These are phyloP conservation scores for Solanum pimpinellifolium DNA, from an alignment of 257 asterid genomes.

Conservation along the genomic window DNA sequence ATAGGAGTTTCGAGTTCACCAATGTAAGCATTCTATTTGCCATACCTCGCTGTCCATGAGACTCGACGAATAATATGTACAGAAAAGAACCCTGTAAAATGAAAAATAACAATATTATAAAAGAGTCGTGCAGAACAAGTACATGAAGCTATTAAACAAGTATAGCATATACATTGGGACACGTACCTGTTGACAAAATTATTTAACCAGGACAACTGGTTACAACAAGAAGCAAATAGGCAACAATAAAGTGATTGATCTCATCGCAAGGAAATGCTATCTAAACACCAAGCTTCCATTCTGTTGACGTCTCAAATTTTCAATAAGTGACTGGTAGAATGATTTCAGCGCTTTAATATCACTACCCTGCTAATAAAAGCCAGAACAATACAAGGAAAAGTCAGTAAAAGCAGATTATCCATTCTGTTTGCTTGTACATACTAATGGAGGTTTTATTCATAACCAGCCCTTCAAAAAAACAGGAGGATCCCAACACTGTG, in stretches of 20 bases:
- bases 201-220: slow-evolving; percentile 15
- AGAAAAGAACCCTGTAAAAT: slow-evolving; percentile 41
- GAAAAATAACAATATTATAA: neutral
- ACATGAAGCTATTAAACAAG: neutral
- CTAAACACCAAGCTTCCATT: slow-evolving; percentile 81
- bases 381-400: neutral
- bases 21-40: neutral
- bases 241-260: neutral
- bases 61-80: slow-evolving; percentile 45
- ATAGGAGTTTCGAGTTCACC: neutral
- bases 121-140: neutral
- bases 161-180: neutral
- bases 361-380: slow-evolving; percentile 37
- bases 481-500: neutral
- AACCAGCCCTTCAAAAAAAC: neutral
- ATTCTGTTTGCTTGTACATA: neutral
- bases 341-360: slow-evolving; percentile 65
- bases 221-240: slow-evolving; percentile 10
- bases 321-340: slow-evolving; percentile 71
- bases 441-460: neutral
- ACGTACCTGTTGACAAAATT: slow-evolving; percentile 22
- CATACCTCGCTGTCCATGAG: slow-evolving; percentile 38
- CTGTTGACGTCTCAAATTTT: slow-evolving; percentile 68
- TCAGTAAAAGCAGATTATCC: neutral
- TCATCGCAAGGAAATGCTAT: slow-evolving; percentile 22